Evolutionary conservation across 2,329 filamentous ascomycete species (phyloP).

Genomic region (Diplodia mutila): DNA sequence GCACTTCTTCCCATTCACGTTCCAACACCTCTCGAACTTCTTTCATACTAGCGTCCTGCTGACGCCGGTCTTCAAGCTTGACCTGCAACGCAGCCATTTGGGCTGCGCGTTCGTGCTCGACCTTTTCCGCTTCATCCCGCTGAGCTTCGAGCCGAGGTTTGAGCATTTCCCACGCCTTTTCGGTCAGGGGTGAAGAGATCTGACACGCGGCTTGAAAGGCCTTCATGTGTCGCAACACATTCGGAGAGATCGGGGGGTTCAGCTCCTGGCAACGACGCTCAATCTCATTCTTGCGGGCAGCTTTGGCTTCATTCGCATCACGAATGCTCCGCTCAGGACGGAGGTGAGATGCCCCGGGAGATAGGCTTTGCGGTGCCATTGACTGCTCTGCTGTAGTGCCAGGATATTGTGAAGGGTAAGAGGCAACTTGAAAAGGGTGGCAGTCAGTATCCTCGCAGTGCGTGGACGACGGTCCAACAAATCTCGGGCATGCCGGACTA

Average conservation of each 20-base stretch:
- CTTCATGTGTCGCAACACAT: constrained; percentile 69
- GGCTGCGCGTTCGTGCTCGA: constrained; percentile 56
- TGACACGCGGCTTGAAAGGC: constrained; percentile 75
- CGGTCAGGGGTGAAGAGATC: constrained; percentile 68
- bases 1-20: constrained; percentile 71
- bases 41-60: constrained; percentile 53
- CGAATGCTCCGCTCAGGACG: constrained; percentile 60
- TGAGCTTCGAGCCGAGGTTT: constrained; percentile 70
- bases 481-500: neutral
- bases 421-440: constrained; percentile 27
- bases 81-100: constrained; percentile 50
- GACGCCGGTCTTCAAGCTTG: constrained; percentile 52
- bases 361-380: constrained; percentile 37
- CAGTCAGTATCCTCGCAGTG: constrained; percentile 22
- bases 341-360: constrained; percentile 33
- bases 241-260: constrained; percentile 65
- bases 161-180: constrained; percentile 70
- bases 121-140: constrained; percentile 64
- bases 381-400: constrained; percentile 40
- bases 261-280: constrained; percentile 70
- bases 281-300: constrained; percentile 69
- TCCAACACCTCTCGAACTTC: constrained; percentile 65
- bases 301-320: constrained; percentile 67
- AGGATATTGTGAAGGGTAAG: constrained; percentile 38
- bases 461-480: constrained; percentile 8